These are phyloP conservation scores for Starmera quercuum DNA, from an alignment of 805 yeast genomes.

Conservation along the genomic window DNA sequence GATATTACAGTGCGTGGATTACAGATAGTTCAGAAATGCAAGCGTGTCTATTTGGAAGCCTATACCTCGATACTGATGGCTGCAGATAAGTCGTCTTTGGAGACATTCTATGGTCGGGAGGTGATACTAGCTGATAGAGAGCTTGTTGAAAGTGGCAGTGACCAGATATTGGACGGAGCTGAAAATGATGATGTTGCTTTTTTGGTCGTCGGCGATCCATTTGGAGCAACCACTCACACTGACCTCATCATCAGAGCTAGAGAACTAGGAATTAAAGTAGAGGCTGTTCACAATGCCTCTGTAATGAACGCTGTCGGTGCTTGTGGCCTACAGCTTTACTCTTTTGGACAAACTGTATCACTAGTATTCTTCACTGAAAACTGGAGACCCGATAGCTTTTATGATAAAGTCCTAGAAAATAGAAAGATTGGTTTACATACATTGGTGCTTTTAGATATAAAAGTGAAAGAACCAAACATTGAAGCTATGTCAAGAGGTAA, in stretches of 20 bases:
- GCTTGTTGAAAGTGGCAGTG: constrained; percentile 85
- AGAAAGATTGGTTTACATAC: constrained; percentile 90
- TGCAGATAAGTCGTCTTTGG: constrained; percentile 67
- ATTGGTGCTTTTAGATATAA: constrained; percentile 78
- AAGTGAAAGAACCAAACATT: constrained; percentile 93
- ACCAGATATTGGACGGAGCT: constrained; percentile 70
- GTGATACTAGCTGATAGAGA: constrained; percentile 91
- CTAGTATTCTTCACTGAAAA: constrained; percentile 89
- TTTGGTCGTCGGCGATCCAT: constrained; percentile 94
- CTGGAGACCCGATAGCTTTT: constrained; percentile 97
- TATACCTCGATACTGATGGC: constrained; percentile 95
- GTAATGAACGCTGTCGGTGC: constrained; percentile 99
- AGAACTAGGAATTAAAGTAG: constrained; percentile 70
- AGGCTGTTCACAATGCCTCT: constrained; percentile 88
- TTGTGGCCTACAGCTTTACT: constrained; percentile 90
- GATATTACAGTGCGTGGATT: constrained; percentile 95
- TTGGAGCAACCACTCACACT: constrained; percentile 97
- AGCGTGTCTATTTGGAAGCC: constrained; percentile 90
- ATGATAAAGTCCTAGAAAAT: constrained; percentile 82
- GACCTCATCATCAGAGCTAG: constrained; percentile 90
- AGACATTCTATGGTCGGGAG: constrained; percentile 77
- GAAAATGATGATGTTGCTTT: constrained; percentile 82
- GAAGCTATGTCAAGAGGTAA: constrained; percentile 93
- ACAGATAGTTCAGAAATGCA: constrained; percentile 73
- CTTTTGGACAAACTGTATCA: constrained; percentile 96